phyloP scores from a whole-genome alignment of 2,329 filamentous ascomycete genomes.

The Tolypocladium amazonense region DNA sequence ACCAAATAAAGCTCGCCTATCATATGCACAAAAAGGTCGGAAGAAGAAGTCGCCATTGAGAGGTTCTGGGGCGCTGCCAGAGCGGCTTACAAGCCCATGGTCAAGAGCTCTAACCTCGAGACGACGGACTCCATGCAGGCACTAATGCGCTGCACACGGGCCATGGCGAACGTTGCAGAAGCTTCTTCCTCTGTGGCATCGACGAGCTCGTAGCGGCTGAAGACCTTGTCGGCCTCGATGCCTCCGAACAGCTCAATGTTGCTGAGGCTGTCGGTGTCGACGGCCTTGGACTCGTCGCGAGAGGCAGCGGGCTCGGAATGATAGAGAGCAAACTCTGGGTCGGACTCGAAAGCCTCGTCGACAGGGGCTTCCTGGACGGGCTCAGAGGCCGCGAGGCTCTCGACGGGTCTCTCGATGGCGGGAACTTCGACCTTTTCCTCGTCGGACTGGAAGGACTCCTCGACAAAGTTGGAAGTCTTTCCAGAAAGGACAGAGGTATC shows the following conservation, averaged over 20 bases:
- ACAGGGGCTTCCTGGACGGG: conserved; percentile 14
- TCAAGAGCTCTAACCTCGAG: conserved; percentile 26
- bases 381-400: conserved; percentile 20
- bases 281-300: conserved; percentile 20
- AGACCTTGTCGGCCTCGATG: conserved; percentile 52
- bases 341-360: conserved; percentile 51
- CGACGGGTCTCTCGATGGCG: conserved; percentile 37
- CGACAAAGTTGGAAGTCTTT: conserved; percentile 51
- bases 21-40: conserved; percentile 2
- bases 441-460: conserved; percentile 30
- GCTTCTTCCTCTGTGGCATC: conserved; percentile 41
- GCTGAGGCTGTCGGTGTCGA: conserved; percentile 31
- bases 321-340: conserved; percentile 52
- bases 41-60: background rate
- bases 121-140: conserved; percentile 23
- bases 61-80: background rate
- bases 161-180: conserved; percentile 32
- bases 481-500: conserved; percentile 56
- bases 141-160: conserved; percentile 38
- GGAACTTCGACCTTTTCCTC: conserved; percentile 48
- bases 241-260: conserved; percentile 37
- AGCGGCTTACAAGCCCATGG: conserved; percentile 18
- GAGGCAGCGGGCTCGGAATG: conserved; percentile 27
- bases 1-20: background rate
- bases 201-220: conserved; percentile 53